phyloP scores from a whole-genome alignment of 176 grass and related monocot genomes.

The Carex scoparia region DNA sequence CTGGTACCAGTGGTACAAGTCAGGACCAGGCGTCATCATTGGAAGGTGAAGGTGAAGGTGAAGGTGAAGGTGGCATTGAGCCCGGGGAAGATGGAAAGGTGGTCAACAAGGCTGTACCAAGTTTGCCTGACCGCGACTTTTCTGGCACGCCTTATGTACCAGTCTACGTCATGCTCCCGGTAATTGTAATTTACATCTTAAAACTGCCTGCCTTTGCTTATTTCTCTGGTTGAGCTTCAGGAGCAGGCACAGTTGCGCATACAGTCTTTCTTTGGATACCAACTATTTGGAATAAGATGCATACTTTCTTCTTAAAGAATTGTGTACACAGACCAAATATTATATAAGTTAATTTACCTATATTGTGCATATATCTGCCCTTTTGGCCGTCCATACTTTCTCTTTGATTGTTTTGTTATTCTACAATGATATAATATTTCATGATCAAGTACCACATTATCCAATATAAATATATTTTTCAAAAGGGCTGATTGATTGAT shows the following conservation, averaged over 20 bases:
- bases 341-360: too few species aligned
- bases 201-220: background rate
- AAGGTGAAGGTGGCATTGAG: constrained; percentile 25
- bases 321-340: too few species aligned
- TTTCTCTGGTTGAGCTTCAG: background rate
- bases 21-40: constrained; percentile 22
- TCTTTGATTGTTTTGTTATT: too few species aligned
- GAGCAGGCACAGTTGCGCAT: background rate
- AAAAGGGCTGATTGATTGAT: too few species aligned
- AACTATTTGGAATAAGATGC: background rate
- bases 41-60: background rate
- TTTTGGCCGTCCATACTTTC: too few species aligned
- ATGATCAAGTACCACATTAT: too few species aligned
- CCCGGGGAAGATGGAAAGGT: constrained; percentile 32
- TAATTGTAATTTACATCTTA: constrained; percentile 38
- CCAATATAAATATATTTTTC: too few species aligned
- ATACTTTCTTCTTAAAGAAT: background rate
- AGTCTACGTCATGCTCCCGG: constrained; percentile 84
- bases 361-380: too few species aligned
- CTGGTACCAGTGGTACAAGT: constrained; percentile 10
- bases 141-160: constrained; percentile 68
- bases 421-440: too few species aligned
- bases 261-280: too few species aligned
- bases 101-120: constrained; percentile 23
- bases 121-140: constrained; percentile 57